Evolutionary conservation across 2,329 filamentous ascomycete species (phyloP), one percentile per base, ranked within the genome.

Genomic region (Pseudophaeomoniella oleicola): DNA sequence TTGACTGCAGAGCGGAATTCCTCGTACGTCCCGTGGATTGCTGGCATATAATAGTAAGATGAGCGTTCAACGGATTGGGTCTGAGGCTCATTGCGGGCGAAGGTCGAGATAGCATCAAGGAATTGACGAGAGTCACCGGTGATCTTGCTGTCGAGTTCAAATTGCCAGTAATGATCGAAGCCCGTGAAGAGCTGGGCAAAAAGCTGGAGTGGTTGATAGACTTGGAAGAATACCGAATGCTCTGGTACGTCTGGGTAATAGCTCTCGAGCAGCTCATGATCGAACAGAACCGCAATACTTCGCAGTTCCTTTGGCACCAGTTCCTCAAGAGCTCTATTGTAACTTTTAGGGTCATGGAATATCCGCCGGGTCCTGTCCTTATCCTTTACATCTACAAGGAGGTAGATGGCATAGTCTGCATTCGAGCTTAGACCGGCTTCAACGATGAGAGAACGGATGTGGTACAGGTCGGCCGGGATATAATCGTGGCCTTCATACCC

Each of bases 381-480:
- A 50, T 87, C 78, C 44, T 80, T 80, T 41, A 85, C 79, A 45
- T 87, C 79, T 29, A 87, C 67, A 29, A 87, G 62, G 47, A 87
- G 77, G 53, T 85, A 81, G 2, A 87, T 67, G 17, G 72, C 67
- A 47, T 85, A 86, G 51, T 86, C 80, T 27, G 74, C 78, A 13
- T 80, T 79, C 0, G 79, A 81, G n/a, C 22, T n/a, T 27, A 27
- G 22, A 9, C 22, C 22, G 22, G 22, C 22, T 27, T 27, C 22
- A 6, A 27, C n/a, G 22, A 27, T 27, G 22, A 27, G n/a, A 6
- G 22, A 27, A 6, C 22, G 22, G 6, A 27, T 27, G 22, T 27
- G 6, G n/a, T 27, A n/a, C 22, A 27, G 6, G n/a, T 27, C 22
- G n/a, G 6, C n/a, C 6, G 22, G 22, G 6, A n/a, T 27, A 27